phyloP scores from a whole-genome alignment of 208 protist species.

The Crithidia acanthocephali region DNA sequence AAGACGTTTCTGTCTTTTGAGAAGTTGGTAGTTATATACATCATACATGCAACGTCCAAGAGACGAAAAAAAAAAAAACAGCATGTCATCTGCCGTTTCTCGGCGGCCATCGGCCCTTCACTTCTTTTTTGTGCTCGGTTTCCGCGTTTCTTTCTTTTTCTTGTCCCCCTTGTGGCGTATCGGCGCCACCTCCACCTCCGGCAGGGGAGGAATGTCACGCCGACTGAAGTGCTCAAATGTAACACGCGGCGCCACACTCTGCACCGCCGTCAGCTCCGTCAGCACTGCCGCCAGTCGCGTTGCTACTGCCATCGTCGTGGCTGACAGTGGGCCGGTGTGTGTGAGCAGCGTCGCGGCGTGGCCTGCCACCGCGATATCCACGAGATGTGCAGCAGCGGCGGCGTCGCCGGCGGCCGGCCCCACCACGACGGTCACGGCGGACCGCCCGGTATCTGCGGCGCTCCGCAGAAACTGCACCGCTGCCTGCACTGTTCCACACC shows the following conservation, averaged over 20 bases:
- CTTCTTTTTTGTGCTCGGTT: conserved; percentile 19
- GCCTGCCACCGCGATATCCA: conserved; percentile 32
- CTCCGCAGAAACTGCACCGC: conserved; percentile 8
- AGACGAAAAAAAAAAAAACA: no score
- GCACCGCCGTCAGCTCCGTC: conserved; percentile 11
- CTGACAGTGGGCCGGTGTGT: conserved; percentile 7
- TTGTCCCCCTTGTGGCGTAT: conserved; percentile 79
- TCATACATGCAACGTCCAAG: no score
- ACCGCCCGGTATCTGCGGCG: neutral
- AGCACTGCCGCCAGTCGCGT: conserved; percentile 17
- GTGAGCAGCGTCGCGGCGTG: conserved; percentile 18
- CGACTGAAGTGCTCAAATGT: conserved; percentile 3
- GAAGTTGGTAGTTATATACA: no score
- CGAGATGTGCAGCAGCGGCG: conserved; percentile 16
- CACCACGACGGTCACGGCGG: conserved; percentile 4
- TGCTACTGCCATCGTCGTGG: conserved; percentile 9
- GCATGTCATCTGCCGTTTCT: no score
- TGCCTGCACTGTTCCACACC: conserved; percentile 5
- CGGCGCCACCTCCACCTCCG: conserved; percentile 46
- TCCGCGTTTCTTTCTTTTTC: conserved; percentile 53
- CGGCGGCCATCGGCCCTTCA: no score
- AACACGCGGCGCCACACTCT: neutral
- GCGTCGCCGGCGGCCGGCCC: conserved; percentile 15
- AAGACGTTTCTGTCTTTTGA: no score
- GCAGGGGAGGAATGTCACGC: conserved; percentile 12